Conservation (phyloP, 2,329 filamentous ascomycete genomes). For the Trichophaea hybrida region DNA sequence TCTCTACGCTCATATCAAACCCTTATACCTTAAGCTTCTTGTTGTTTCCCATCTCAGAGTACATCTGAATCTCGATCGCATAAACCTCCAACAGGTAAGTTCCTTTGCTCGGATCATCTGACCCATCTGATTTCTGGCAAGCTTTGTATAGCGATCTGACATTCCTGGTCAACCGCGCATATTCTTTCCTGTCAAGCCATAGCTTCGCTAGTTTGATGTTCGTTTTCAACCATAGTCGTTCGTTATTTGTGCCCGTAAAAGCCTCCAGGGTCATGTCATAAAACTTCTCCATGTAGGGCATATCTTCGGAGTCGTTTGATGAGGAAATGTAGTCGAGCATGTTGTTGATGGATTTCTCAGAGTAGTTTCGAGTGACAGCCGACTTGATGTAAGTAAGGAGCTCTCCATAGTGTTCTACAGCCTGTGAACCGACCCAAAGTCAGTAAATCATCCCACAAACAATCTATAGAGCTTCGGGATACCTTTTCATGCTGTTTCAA, state of each 20-base stretch:
- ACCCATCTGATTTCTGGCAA: conserved; percentile 75
- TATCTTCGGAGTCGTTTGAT: conserved; percentile 53
- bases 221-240: conserved; percentile 92
- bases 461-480: neutral
- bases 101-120: conserved; percentile 84
- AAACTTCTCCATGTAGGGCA: conserved; percentile 80
- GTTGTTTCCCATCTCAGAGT: conserved; percentile 90
- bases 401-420: conserved; percentile 81
- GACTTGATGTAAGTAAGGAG: conserved; percentile 95
- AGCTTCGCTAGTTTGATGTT: conserved; percentile 92
- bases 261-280: conserved; percentile 86
- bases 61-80: conserved; percentile 96
- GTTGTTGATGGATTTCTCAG: conserved; percentile 98
- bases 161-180: conserved; percentile 63
- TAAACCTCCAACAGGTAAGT: conserved; percentile 94
- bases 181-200: conserved; percentile 83
- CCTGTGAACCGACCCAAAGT: conserved; percentile 39
- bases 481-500: conserved; percentile 79
- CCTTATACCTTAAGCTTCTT: conserved; percentile 66
- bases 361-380: conserved; percentile 93
- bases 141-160: conserved; percentile 76
- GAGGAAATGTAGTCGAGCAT: conserved; percentile 92
- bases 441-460: neutral
- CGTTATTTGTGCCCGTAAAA: conserved; percentile 95
- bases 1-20: neutral